Evolutionary conservation across 345 rosid species (phyloP), one percentile per base, ranked within the genome.

Genomic region (Eucalyptus viminalis): DNA sequence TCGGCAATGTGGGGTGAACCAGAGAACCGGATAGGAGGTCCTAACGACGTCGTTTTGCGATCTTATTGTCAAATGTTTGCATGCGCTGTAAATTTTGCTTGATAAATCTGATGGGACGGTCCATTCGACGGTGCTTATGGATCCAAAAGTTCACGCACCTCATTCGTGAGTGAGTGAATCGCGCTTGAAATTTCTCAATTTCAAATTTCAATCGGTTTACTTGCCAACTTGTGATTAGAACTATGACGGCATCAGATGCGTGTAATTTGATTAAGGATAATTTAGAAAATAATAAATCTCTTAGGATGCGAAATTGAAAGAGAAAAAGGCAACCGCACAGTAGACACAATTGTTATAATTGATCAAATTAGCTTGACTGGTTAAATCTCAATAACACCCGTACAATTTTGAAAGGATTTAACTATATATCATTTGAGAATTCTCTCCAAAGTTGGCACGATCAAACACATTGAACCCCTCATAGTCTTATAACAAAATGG

Each of bases 291-390:
- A 34, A 2, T 17, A 69, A 69, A 31, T 69, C 80, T 17, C 2
- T 1, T 16, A 67, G 9, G 80, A 16, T 0, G 4, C 14, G 0
- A 69, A 2, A 69, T 34, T 10, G 3, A 3, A 51, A 51, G 7
- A 17, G 4, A 47, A 47, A 12, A 12, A 49, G 3, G 0, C 4
- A 2, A 72, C 24, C 7, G 2, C 7, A 15, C 2, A 0, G 2
- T 16, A 16, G 13, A 8, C 44, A 72, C 0, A 2, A 19, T 72
- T 21, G 5, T 76, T 22, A 40, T 21, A 5, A 76, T 21, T 0
- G 2, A 37, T 37, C 8, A 11, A 3, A 37, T 37, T 37, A 37
- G 47, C 45, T 13, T 11, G 47, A 2, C 2, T 11, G 11, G 27
- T 21, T 37, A 15, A 76, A 19, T 21, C 25, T 24, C 25, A 10